Conservation (phyloP, 345 rosid genomes). For the Citrus australasica region DNA sequence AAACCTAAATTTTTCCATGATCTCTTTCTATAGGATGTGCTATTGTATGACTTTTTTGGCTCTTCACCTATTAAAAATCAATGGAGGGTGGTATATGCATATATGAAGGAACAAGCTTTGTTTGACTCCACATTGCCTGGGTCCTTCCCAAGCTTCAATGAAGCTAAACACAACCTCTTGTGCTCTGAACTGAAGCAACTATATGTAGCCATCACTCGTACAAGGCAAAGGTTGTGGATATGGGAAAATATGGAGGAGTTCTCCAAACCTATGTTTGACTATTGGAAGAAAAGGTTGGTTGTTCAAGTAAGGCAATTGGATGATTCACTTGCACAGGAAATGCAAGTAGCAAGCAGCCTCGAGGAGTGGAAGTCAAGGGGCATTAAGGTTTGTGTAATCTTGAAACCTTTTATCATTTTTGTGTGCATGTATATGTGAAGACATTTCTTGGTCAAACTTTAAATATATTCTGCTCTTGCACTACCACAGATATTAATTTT, state of each 20-base stretch:
- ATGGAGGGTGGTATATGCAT: conserved; percentile 50
- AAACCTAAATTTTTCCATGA: no score
- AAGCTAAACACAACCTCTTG: conserved; percentile 33
- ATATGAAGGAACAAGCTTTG: conserved; percentile 31
- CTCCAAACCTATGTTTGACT: conserved; percentile 34
- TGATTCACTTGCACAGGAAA: conserved; percentile 31
- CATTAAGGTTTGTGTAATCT: conserved; percentile 28
- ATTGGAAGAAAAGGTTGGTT: conserved; percentile 32
- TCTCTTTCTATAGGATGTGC: conserved; percentile 37
- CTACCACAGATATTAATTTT: background rate
- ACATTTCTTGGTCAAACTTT: background rate
- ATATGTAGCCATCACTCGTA: conserved; percentile 53
- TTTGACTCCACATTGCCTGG: conserved; percentile 13
- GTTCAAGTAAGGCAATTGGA: conserved; percentile 37
- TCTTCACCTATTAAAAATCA: conserved; percentile 37
- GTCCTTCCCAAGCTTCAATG: conserved; percentile 30
- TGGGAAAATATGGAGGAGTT: conserved; percentile 39
- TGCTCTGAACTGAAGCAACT: conserved; percentile 54
- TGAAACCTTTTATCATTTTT: no score
- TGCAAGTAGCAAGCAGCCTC: conserved; percentile 41
- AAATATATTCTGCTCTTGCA: background rate
- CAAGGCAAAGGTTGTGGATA: conserved; percentile 55
- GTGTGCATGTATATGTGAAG: no score
- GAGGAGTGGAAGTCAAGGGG: conserved; percentile 49
- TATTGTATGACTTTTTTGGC: conserved; percentile 50